Base-by-base conservation (phyloP, 2,329 filamentous ascomycete genomes). In the Trichophyton equinum region DNA sequence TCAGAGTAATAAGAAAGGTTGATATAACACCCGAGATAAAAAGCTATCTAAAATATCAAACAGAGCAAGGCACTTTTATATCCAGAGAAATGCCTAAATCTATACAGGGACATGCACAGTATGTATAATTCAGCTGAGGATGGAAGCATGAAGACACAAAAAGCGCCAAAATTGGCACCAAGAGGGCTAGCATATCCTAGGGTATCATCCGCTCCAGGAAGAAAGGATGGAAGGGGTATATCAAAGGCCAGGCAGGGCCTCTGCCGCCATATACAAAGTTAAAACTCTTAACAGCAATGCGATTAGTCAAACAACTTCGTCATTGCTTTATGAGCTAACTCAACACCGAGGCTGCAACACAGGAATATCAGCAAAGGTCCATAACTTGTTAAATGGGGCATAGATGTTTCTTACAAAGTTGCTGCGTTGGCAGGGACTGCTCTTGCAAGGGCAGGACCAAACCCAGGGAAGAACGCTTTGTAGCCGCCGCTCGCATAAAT, bases 381-480 rank as follows among this genome's bases (percentile, higher is more conserved):
- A 13, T 13, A 13, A 38, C 11, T 2, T 38, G 13, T n/a, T 51
- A n/a, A 40, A 30, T 44, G n/a, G 22, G 25, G 13, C 2, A 40
- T 3, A 53, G 4, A 58, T 30, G 47, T 15, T 15, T 69, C 76
- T 63, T 73, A 77, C 73, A 99, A 99, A 1, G 94, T 97, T 36
- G 94, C 94, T 1, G 94, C 94, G 72, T 99, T 99, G 8, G 94
- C 94, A 5, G 94, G 94, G 49, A 97, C 91, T 3, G 94, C 94
- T 75, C 94, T 85, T 9, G 91, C 88, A 72, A 99, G 81, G 2
- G 94, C 94, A 1, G 94, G 94, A 0, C 89, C 92, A 67, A 99
- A 91, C 25, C 94, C 94, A 4, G 94, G 94, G 83, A 99, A 99
- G 79, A 99, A 99, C 1, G 94, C 91, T 77, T 86, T 91, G 70